Evolutionary conservation across 257 asterid genomes (phyloP).

Genomic region (Solanum bulbocastanum): DNA sequence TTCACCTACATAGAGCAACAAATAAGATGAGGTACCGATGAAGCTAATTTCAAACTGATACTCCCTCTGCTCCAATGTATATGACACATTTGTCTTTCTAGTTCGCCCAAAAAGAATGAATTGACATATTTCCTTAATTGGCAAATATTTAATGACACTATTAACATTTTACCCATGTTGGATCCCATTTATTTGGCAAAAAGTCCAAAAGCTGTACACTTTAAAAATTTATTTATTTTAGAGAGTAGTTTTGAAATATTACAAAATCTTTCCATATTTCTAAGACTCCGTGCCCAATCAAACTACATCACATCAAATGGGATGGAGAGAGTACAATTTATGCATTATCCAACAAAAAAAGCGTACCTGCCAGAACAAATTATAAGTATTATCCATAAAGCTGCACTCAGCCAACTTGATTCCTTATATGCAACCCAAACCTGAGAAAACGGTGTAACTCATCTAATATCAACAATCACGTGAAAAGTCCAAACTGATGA

Average conservation of each 20-base stretch:
- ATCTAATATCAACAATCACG: not conserved
- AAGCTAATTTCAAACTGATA: not conserved
- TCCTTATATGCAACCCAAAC: constrained; percentile 90
- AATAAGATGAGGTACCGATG: not conserved
- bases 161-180: not conserved
- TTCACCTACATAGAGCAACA: not conserved
- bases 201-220: not conserved
- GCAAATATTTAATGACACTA: not conserved
- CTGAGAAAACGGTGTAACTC: constrained; percentile 17
- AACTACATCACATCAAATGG: not conserved
- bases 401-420: constrained; percentile 38
- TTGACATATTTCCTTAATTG: not conserved
- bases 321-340: not conserved
- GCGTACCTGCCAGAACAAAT: constrained; percentile 71
- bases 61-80: not conserved
- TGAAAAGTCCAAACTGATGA: not conserved
- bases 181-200: not conserved
- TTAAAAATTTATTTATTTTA: not conserved
- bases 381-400: constrained; percentile 53
- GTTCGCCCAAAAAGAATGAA: not conserved
- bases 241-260: not conserved
- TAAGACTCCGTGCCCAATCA: not conserved
- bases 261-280: not conserved
- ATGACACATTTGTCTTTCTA: not conserved
- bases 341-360: not conserved